Evolutionary conservation across 1,284 basidiomycete genomes (phyloP).

Genomic region (Agaricales sp.): DNA sequence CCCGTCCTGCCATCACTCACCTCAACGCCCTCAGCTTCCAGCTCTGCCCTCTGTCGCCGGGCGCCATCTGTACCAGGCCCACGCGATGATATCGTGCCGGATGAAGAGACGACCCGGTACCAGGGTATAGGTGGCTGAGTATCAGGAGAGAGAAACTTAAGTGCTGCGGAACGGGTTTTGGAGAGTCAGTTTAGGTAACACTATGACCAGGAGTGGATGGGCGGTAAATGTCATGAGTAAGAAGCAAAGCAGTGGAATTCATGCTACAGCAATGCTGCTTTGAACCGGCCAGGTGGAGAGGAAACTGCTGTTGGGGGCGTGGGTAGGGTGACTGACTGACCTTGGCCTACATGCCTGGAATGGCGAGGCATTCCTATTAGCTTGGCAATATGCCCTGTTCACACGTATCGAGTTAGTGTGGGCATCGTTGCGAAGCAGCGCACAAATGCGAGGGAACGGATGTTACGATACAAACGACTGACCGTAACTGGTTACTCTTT

Average conservation of each 20-base stretch:
- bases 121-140: constrained; percentile 61
- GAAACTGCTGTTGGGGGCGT: background rate
- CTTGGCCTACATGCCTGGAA: constrained; percentile 80
- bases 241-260: constrained; percentile 9
- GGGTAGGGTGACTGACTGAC: constrained; percentile 26
- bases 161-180: constrained; percentile 25
- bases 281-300: background rate
- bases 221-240: background rate
- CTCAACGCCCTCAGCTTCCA: constrained; percentile 51
- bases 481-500: constrained; percentile 58
- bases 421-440: background rate
- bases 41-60: constrained; percentile 40
- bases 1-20: constrained; percentile 33
- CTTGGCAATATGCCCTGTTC: constrained; percentile 71
- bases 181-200: background rate
- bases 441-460: constrained; percentile 1
- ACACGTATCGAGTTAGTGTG: background rate
- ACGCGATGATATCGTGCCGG: constrained; percentile 69
- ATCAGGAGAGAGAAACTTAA: constrained; percentile 57
- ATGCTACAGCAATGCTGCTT: too few relatives aligned
- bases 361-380: constrained; percentile 76
- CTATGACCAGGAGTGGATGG: constrained; percentile 10
- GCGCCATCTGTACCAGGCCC: constrained; percentile 65
- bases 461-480: constrained; percentile 6
- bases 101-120: constrained; percentile 61